Evolutionary conservation across 768 basidiomycete species (phyloP), one percentile per base, ranked within the genome.

Genomic region (Kwoniella botswanensis): DNA sequence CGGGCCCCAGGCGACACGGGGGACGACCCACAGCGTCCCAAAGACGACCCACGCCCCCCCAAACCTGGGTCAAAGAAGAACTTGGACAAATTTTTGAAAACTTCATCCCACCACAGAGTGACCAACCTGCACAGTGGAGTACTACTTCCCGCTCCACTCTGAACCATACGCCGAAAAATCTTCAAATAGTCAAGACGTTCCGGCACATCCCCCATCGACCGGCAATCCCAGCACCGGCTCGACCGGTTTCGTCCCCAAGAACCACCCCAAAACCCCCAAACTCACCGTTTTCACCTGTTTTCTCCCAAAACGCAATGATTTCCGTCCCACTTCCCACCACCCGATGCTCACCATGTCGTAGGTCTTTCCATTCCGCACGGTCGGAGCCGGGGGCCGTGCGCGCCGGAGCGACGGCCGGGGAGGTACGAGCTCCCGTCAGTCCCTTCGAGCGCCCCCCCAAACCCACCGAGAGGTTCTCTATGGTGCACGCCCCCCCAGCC

Each of bases 51-150:
- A 26, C 26, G 26, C 59, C 59, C 59, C 88, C 88, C 59, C 59
- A 60, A 60, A 29, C 59, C 18, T 22, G 59, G 44, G 44, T 46
- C 17, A 46, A 46, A 89, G 89, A 88, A 89, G 89, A 89, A 89
- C 87, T 89, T 88, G 87, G 87, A 87, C 86, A 60, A 60, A 60
- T 2, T 54, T 52, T 52, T 35, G 22, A 21, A 54, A 64, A 64
- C 2, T 4, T 21, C 35, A 43, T 29, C 41, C 42, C 65, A 56
- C 65, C 54, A 58, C 42, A 56, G 10, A 64, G 4, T 4, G 12
- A 57, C 54, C 12, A 26, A 54, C 65, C 4, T 24, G 12, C 15
- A 43, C 65, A 66, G 54, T 58, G 65, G 6, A 66, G 35, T 26
- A 22, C 52, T 57, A 66, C n/a, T n/a, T n/a, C 65, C 65, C 44